Evolutionary conservation across 148 eudicot genomes (phyloP), one percentile per base, ranked within the genome.

Genomic region (Nyssa sinensis): DNA sequence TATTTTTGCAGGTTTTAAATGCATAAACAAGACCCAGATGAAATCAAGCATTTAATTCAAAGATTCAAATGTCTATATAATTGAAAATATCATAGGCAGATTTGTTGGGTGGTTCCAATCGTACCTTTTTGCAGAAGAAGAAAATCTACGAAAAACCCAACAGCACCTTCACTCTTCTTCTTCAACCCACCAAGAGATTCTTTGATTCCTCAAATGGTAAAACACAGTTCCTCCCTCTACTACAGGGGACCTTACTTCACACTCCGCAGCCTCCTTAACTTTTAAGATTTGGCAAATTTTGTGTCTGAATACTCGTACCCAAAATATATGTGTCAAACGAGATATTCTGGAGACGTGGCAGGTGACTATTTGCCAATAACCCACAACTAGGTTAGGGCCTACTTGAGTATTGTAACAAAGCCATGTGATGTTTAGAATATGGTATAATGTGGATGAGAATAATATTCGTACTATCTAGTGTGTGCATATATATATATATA

Each of bases 101-200:
- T n/a, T n/a, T n/a, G n/a, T n/a, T n/a, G n/a, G n/a, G n/a, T n/a
- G n/a, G n/a, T n/a, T n/a, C n/a, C n/a, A n/a, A n/a, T n/a, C n/a
- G n/a, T n/a, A 76, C 74, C 74, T 17, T 27, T 24, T 29, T 25
- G 69, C 68, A 67, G 33, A 27, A 62, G 61, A 61, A 47, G 68
- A 76, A 68, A n/a, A n/a, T n/a, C 57, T 23, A 69, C 49, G 31
- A 17, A 24, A 62, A 70, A 11, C 69, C 69, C 74, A 70, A 16
- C 58, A 60, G 39, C 58, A 72, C 47, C 14, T 32, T 58, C 67
- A 2, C 70, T 64, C 44, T 28, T 39, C 72, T 66, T 33, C 72
- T 27, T 25, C 25, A 3, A 60, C 32, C 74, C 64, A 34, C 74
- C 74, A 69, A 72, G n/a, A 65, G 76, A 72, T 78, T 66, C 66